Percentiles rank a stretch among this genome's conserved stretches.
phyloP scores from a whole-genome alignment of 805 yeast genomes.

The Allodekkera sacchari region DNA sequence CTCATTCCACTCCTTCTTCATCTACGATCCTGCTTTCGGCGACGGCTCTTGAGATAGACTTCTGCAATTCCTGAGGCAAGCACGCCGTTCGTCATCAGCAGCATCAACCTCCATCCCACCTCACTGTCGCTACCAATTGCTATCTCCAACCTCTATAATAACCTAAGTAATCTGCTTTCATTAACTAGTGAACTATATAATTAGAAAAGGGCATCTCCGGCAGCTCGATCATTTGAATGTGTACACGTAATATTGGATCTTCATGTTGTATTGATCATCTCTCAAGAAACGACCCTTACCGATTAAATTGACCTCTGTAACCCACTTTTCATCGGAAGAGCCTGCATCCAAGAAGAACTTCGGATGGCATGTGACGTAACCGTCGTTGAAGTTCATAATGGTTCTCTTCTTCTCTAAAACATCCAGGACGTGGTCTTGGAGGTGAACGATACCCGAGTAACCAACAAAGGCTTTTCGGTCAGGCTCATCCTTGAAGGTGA shows the following conservation, averaged over 20 bases:
- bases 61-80: too few species aligned
- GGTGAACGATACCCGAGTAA: conserved; percentile 42
- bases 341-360: conserved; percentile 32
- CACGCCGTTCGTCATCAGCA: too few species aligned
- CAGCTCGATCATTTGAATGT: conserved; percentile 23
- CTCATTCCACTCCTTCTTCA: too few species aligned
- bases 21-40: too few species aligned
- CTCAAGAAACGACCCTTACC: conserved; percentile 56
- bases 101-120: too few species aligned
- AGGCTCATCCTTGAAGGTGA: conserved; percentile 26
- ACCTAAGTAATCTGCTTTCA: too few species aligned
- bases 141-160: too few species aligned
- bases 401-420: conserved; percentile 21
- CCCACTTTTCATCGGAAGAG: conserved; percentile 44
- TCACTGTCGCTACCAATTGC: too few species aligned
- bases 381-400: conserved; percentile 33
- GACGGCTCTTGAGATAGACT: too few species aligned
- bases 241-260: conserved; percentile 49
- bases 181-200: too few species aligned
- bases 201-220: too few species aligned
- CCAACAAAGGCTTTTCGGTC: conserved; percentile 32
- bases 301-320: conserved; percentile 34
- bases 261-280: conserved; percentile 33
- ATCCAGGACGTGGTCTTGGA: conserved; percentile 25
- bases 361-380: conserved; percentile 43